These are phyloP conservation scores for Polytrichum commune DNA, from an alignment of 225 moss, liverwort and hornwort species.

Conservation along the genomic window DNA sequence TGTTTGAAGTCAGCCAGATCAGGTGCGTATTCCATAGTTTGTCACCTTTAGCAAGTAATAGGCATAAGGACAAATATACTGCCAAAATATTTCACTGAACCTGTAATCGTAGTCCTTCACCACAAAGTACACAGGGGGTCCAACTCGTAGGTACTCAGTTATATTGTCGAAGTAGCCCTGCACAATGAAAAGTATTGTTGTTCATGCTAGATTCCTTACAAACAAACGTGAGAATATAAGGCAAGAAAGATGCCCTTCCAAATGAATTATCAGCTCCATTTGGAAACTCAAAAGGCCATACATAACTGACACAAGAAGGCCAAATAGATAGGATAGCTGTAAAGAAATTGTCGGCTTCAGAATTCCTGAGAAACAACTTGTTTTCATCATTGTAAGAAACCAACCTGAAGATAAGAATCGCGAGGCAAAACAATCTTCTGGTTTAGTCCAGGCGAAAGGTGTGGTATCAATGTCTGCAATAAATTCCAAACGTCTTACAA, in stretches of 20 bases:
- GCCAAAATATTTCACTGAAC: slow-evolving; percentile 24
- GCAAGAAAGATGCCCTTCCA: too few relatives aligned
- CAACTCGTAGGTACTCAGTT: slow-evolving; percentile 89
- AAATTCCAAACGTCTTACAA: neutral
- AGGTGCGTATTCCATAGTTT: too few relatives aligned
- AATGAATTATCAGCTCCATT: too few relatives aligned
- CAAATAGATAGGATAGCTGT: too few relatives aligned
- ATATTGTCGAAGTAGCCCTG: slow-evolving; percentile 97
- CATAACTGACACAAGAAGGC: too few relatives aligned
- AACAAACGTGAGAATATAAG: too few relatives aligned
- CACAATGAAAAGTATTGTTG: slow-evolving; percentile 6
- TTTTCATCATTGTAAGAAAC: neutral
- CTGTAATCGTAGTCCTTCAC: slow-evolving; percentile 93
- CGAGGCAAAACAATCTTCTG: slow-evolving; percentile 93
- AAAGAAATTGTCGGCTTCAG: too few relatives aligned
- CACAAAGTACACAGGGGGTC: slow-evolving; percentile 94
- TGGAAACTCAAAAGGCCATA: too few relatives aligned
- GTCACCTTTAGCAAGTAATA: too few relatives aligned
- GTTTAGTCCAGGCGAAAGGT: slow-evolving; percentile 79
- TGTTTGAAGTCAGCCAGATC: too few relatives aligned
- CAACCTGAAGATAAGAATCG: slow-evolving; percentile 97
- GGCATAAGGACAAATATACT: too few relatives aligned
- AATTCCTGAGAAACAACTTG: too few relatives aligned
- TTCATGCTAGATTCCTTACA: neutral
- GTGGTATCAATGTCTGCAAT: slow-evolving; percentile 68